phyloP scores from a whole-genome alignment of 73 alveolate species.

The Uronychia binucleata region DNA sequence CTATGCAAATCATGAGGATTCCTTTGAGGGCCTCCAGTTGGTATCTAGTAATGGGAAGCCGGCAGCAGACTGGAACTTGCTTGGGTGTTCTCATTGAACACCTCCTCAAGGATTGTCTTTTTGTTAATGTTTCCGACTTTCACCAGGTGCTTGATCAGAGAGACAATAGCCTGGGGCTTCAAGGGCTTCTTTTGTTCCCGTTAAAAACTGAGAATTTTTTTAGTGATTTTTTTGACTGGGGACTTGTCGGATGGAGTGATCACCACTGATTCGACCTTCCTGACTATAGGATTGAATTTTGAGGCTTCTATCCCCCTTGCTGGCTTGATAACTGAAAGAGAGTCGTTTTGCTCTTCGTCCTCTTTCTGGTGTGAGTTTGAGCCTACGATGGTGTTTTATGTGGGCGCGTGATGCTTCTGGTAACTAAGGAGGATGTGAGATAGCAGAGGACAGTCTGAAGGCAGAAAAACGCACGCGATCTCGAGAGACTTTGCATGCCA shows the following conservation, averaged over 20 bases:
- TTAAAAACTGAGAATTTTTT: not conserved
- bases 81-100: not conserved
- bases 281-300: constrained; percentile 39
- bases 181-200: not conserved
- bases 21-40: too few species aligned
- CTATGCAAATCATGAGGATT: too few species aligned
- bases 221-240: not conserved
- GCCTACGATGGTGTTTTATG: not conserved
- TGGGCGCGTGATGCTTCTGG: not conserved
- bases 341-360: constrained; percentile 31
- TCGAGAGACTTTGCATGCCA: constrained; percentile 59
- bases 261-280: not conserved
- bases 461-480: constrained; percentile 42
- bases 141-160: not conserved
- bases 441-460: constrained; percentile 47
- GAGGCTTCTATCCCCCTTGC: constrained; percentile 37
- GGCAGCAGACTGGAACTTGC: too few species aligned
- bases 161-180: not conserved
- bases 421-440: constrained; percentile 33
- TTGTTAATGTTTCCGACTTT: not conserved
- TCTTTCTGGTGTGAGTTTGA: not conserved
- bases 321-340: constrained; percentile 28
- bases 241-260: not conserved
- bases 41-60: too few species aligned
- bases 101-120: not conserved